These are phyloP conservation scores for Zymoseptoria passerinii DNA, from an alignment of 2,329 filamentous ascomycete genomes.

Conservation along the genomic window DNA sequence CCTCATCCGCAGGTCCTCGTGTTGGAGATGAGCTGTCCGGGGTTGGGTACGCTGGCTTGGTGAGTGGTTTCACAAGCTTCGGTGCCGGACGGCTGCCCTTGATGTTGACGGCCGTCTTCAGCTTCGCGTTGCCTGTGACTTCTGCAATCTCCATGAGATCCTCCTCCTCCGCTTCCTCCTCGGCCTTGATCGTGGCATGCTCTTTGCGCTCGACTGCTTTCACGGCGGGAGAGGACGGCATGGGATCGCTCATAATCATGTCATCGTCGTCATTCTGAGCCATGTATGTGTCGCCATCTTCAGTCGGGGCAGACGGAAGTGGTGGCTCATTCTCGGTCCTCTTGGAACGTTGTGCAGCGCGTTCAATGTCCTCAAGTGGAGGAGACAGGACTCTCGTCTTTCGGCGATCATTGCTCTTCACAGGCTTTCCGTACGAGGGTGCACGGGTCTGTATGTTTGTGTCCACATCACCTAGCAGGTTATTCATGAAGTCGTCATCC, in stretches of 20 bases:
- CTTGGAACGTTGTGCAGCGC: constrained; percentile 4
- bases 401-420: constrained; percentile 67
- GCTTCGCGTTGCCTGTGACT: constrained; percentile 54
- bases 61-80: constrained; percentile 56
- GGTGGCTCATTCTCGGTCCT: constrained; percentile 12
- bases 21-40: constrained; percentile 70
- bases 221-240: constrained; percentile 70
- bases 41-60: constrained; percentile 60
- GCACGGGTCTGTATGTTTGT: constrained; percentile 56
- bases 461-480: constrained; percentile 81
- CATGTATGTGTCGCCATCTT: constrained; percentile 47
- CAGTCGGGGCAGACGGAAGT: constrained; percentile 12
- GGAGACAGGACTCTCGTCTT: constrained; percentile 77
- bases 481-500: constrained; percentile 78
- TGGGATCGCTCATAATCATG: constrained; percentile 68
- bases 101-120: constrained; percentile 68
- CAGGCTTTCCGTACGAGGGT: constrained; percentile 49
- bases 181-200: constrained; percentile 58
- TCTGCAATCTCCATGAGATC: constrained; percentile 81
- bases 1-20: constrained; percentile 46
- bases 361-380: constrained; percentile 47
- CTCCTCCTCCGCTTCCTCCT: constrained; percentile 58
- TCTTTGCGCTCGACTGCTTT: constrained; percentile 32
- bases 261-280: constrained; percentile 53
- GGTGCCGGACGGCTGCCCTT: constrained; percentile 69